Conservation (phyloP, 2,329 filamentous ascomycete species). For the Penicillium sp. region DNA sequence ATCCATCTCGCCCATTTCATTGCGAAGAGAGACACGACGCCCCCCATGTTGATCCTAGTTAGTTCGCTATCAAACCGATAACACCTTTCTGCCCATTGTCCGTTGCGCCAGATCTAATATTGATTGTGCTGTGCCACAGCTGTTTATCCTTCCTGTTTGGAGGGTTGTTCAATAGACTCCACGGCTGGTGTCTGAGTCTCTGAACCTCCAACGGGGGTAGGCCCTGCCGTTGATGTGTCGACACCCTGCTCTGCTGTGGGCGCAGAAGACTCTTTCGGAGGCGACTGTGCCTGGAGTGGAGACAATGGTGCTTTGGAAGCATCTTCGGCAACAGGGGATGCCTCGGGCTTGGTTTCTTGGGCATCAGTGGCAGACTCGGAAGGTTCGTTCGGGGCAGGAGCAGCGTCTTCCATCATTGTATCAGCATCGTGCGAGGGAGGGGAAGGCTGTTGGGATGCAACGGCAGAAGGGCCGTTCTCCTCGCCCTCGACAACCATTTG, state of each 20-base stretch:
- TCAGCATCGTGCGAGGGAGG: conserved; percentile 36
- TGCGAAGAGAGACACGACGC: conserved; percentile 10
- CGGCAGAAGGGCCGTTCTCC: conserved; percentile 29
- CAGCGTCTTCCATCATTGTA: conserved; percentile 42
- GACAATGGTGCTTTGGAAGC: conserved; percentile 18
- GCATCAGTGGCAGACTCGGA: conserved; percentile 17
- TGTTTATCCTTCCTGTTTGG: conserved; percentile 33
- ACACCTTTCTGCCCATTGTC: conserved; percentile 39
- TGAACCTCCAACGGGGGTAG: conserved; percentile 11
- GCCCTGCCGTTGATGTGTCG: conserved; percentile 3
- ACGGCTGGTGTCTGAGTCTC: conserved; percentile 8
- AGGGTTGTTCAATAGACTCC: conserved; percentile 9
- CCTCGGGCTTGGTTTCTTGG: conserved; percentile 27
- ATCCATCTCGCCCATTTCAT: conserved; percentile 1
- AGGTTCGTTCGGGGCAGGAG: conserved; percentile 20
- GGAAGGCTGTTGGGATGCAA: conserved; percentile 32
- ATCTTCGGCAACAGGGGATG: conserved; percentile 19
- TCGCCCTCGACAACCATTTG: conserved; percentile 33
- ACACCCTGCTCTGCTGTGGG: conserved; percentile 10
- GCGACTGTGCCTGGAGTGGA: conserved; percentile 19
- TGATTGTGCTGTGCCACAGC: conserved; percentile 20
- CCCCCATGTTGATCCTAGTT: conserved; percentile 16
- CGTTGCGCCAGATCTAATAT: conserved; percentile 37
- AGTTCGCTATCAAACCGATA: conserved; percentile 29
- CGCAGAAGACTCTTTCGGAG: conserved; percentile 21